These are phyloP conservation scores for Hyphopichia fennica DNA, from an alignment of 1,139 yeast species.

Conservation along the genomic window DNA sequence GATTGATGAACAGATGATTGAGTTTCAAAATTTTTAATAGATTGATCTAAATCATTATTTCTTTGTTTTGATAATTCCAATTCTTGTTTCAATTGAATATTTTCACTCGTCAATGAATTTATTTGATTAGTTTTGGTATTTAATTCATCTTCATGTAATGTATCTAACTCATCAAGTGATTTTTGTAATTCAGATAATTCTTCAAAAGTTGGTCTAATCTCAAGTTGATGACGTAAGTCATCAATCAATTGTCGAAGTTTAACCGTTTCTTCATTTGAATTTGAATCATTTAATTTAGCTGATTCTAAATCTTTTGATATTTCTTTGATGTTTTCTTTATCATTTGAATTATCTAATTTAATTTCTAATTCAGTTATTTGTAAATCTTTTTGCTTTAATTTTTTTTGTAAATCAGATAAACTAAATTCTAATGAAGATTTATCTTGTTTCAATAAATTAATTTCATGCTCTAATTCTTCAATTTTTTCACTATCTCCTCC, in stretches of 20 bases:
- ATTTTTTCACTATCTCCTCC: constrained; percentile 12
- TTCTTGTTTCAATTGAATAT: constrained; percentile 18
- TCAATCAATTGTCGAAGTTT: constrained; percentile 16
- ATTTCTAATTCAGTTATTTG: constrained; percentile 1
- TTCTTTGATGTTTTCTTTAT: constrained; percentile 3
- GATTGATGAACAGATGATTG: neutral
- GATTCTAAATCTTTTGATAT: constrained; percentile 1
- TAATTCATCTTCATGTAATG: constrained; percentile 31
- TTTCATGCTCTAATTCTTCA: constrained; percentile 6
- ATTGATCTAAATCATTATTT: neutral
- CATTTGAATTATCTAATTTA: neutral
- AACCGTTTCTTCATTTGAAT: constrained; percentile 7
- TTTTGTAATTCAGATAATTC: constrained; percentile 31
- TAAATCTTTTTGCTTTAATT: constrained; percentile 2
- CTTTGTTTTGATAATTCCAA: constrained; percentile 11
- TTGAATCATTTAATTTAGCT: neutral
- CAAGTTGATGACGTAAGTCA: constrained; percentile 23
- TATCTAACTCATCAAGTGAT: constrained; percentile 30
- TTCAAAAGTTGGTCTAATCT: constrained; percentile 31
- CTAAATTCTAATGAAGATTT: constrained; percentile 1
- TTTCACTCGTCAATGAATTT: constrained; percentile 19
- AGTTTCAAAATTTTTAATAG: neutral
- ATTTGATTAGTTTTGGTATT: constrained; percentile 30
- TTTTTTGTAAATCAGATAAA: neutral
- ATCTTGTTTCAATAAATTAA: neutral